Conservation (phyloP, 305 asterid genomes). For the Fraxinus xanthoxyloides region DNA sequence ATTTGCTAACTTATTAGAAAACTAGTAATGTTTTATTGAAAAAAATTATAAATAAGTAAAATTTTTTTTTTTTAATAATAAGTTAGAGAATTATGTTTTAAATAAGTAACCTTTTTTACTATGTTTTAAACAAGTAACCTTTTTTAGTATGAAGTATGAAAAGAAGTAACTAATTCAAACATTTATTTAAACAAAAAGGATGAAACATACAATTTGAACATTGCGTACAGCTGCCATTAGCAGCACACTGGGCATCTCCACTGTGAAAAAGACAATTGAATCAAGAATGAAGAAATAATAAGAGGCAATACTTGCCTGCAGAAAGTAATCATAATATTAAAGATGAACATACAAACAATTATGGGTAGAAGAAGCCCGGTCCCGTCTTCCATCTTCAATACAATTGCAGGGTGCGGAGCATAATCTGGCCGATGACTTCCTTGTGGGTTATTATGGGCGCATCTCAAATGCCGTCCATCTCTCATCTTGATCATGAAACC, state of each 20-base stretch:
- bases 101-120: background rate
- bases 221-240: constrained; percentile 94
- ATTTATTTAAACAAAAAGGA: background rate
- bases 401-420: constrained; percentile 79
- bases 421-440: constrained; percentile 67
- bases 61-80: background rate
- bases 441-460: constrained; percentile 72
- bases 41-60: background rate
- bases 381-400: constrained; percentile 85
- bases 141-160: background rate
- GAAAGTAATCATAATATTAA: background rate
- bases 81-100: background rate
- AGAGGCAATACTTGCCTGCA: background rate
- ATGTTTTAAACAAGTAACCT: background rate
- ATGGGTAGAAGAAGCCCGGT: constrained; percentile 85
- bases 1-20: background rate
- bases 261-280: constrained; percentile 38
- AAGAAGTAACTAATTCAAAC: background rate
- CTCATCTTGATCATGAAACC: constrained; percentile 91
- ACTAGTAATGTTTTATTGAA: background rate
- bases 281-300: background rate
- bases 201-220: constrained; percentile 68
- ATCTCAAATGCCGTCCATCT: constrained; percentile 70
- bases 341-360: constrained; percentile 65
- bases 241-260: constrained; percentile 95